Base-by-base conservation (phyloP, 495 filamentous ascomycete genomes). In the Rhypophila decipiens region DNA sequence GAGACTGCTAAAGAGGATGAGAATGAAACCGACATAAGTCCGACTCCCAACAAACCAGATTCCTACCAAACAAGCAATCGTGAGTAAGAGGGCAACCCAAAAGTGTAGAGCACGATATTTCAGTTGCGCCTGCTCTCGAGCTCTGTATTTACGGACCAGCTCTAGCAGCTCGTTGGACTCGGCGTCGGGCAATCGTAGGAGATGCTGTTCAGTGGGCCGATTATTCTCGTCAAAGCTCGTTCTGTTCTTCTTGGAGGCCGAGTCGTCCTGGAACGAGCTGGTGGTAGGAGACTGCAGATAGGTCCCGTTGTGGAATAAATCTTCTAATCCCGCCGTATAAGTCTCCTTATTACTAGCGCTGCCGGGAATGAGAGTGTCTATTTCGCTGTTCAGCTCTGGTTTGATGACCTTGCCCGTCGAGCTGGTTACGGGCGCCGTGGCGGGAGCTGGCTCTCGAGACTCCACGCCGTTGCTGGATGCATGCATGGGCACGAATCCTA, bases 41-140 rank as follows among this genome's bases (percentile, higher is more conserved):
- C 70, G 68, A 11, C 84, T 82, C 17, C 44, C 79, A 80, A 87
- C 79, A 80, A 87, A 97, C 88, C 90, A 97, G 2, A 94, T 83
- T 1, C 74, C 93, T 0, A 89, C 66, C 42, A 86, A 77, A 68
- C 85, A 95, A 39, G 71, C 84, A 19, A 86, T 71, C 13, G 81
- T 79, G 15, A 90, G 65, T 10, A 78, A 41, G 9, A 90, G 47
- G 20, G 84, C 83, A n/a, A 60, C 61, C 22, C 77, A 55, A 61
- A 93, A 96, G 65, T 96, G 90, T 0, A 61, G 57, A 13, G 87
- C 66, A 12, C 93, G 82, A 67, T 79, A 80, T 12, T 68, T 68
- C 4, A 82, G 83, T 64, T 96, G 90, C 3, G 66, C 66, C 0
- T 70, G 70, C 64, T 94, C 87, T 23, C 90, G 84, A 2, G 41